Conservation (phyloP, 1,284 basidiomycete species). For the Ceratobasidium sp. region DNA sequence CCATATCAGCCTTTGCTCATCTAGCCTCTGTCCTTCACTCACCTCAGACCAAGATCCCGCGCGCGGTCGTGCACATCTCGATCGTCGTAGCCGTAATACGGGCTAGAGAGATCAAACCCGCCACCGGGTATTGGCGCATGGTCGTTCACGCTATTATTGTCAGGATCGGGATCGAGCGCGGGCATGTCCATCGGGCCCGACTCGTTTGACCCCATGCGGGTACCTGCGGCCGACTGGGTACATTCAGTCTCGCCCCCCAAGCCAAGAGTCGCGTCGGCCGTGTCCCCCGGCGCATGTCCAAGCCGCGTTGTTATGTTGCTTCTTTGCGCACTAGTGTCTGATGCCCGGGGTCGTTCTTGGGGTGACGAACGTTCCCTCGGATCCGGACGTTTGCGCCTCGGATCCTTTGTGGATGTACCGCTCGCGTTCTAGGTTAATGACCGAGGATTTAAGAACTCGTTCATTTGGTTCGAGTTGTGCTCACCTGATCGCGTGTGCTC, state of each 20-base stretch:
- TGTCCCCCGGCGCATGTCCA: neutral
- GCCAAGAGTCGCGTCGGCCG: neutral
- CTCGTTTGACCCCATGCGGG: neutral
- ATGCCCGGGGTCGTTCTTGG: slow-evolving; percentile 3
- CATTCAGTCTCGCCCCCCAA: neutral
- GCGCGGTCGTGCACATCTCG: slow-evolving; percentile 35
- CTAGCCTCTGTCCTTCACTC: neutral
- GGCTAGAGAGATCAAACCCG: slow-evolving; percentile 12
- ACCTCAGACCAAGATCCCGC: slow-evolving; percentile 37
- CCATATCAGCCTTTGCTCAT: neutral
- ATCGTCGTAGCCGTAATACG: slow-evolving; percentile 32
- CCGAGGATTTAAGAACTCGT: neutral
- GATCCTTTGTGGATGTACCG: neutral
- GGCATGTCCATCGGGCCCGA: neutral
- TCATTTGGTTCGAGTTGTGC: neutral
- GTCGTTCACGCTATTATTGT: slow-evolving; percentile 3
- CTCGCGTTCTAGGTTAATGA: neutral
- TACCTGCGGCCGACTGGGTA: neutral
- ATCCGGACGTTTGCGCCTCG: neutral
- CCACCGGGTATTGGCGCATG: slow-evolving; percentile 1
- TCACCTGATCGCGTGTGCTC: slow-evolving; percentile 17
- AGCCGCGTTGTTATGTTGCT: slow-evolving; percentile 1
- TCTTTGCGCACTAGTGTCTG: slow-evolving; percentile 5
- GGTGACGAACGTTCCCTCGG: neutral
- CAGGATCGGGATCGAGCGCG: slow-evolving; percentile 1